phyloP scores from a whole-genome alignment of 73 alveolate genomes.

The Paramecium sonneborni region DNA sequence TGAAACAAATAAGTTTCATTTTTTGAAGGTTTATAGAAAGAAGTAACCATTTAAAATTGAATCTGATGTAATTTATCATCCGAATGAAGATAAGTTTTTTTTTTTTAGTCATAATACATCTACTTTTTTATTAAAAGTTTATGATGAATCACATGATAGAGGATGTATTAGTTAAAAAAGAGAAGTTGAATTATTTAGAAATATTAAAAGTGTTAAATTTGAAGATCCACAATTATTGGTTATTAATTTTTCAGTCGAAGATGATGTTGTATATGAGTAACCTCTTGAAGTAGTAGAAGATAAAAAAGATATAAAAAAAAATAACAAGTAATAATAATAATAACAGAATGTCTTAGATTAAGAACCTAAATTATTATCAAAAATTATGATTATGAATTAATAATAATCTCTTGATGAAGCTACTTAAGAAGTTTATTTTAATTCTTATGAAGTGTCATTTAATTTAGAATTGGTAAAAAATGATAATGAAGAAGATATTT shows the following conservation, averaged over 20 bases:
- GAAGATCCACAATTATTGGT: slow-evolving; percentile 61
- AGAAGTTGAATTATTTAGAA: slow-evolving; percentile 63
- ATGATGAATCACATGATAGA: slow-evolving; percentile 52
- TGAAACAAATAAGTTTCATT: slow-evolving; percentile 53
- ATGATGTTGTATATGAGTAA: background rate
- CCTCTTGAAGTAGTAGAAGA: background rate
- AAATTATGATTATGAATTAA: slow-evolving; percentile 28
- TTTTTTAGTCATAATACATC: slow-evolving; percentile 53
- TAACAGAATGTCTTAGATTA: background rate
- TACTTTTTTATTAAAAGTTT: slow-evolving; percentile 39
- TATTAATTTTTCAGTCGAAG: background rate
- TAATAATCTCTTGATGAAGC: background rate
- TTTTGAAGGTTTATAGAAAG: slow-evolving; percentile 46
- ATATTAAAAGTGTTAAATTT: slow-evolving; percentile 42
- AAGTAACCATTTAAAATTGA: slow-evolving; percentile 27
- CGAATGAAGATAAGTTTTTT: slow-evolving; percentile 44
- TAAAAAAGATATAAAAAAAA: background rate
- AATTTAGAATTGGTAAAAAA: slow-evolving; percentile 1
- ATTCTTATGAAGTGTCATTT: slow-evolving; percentile 40
- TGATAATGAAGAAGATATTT: slow-evolving; percentile 1
- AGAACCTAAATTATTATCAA: background rate
- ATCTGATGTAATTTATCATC: slow-evolving; percentile 50
- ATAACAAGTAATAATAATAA: background rate
- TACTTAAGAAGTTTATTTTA: slow-evolving; percentile 25
- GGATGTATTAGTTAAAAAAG: slow-evolving; percentile 45